A percentile compares a stretch with the other conserved stretches of the same genome.
Evolutionary conservation across 2,329 filamentous ascomycete species (phyloP).

Genomic region (Aspergillus chevalieri): DNA sequence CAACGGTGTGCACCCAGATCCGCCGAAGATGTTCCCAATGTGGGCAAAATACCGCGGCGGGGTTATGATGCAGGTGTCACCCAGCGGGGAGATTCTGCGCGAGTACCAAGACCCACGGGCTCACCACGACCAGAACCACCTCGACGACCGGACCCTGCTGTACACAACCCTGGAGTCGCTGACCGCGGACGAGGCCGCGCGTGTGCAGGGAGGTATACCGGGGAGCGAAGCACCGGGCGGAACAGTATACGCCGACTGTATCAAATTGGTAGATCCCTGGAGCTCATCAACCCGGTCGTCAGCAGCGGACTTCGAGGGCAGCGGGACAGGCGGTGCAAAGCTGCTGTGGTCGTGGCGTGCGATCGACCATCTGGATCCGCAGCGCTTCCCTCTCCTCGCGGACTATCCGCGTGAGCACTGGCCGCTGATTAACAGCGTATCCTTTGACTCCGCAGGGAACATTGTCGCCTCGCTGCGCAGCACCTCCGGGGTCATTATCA

Average conservation of each 20-base stretch:
- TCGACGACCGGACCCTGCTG: slow-evolving; percentile 37
- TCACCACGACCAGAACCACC: slow-evolving; percentile 44
- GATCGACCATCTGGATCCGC: slow-evolving; percentile 35
- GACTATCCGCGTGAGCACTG: slow-evolving; percentile 33
- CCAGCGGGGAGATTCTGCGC: slow-evolving; percentile 32
- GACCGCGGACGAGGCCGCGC: slow-evolving; percentile 3
- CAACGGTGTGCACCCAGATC: slow-evolving; percentile 37
- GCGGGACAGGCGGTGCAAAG: slow-evolving; percentile 20
- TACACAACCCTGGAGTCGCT: slow-evolving; percentile 41
- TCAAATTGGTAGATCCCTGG: background rate
- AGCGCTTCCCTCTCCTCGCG: slow-evolving; percentile 36
- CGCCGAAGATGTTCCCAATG: slow-evolving; percentile 37
- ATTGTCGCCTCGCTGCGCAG: slow-evolving; percentile 41
- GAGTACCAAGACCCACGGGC: slow-evolving; percentile 38
- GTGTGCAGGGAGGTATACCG: background rate
- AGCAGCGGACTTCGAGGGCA: slow-evolving; percentile 14
- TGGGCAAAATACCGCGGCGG: slow-evolving; percentile 44
- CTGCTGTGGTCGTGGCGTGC: slow-evolving; percentile 42
- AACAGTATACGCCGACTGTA: background rate
- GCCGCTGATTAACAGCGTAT: slow-evolving; percentile 42
- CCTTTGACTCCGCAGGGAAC: slow-evolving; percentile 32
- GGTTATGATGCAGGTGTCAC: slow-evolving; percentile 39
- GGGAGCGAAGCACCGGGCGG: background rate
- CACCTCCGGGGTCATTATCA: slow-evolving; percentile 40
- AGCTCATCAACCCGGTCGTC: slow-evolving; percentile 6